phyloP scores from a whole-genome alignment of 257 asterid genomes.

The Solanum medicagineum region DNA sequence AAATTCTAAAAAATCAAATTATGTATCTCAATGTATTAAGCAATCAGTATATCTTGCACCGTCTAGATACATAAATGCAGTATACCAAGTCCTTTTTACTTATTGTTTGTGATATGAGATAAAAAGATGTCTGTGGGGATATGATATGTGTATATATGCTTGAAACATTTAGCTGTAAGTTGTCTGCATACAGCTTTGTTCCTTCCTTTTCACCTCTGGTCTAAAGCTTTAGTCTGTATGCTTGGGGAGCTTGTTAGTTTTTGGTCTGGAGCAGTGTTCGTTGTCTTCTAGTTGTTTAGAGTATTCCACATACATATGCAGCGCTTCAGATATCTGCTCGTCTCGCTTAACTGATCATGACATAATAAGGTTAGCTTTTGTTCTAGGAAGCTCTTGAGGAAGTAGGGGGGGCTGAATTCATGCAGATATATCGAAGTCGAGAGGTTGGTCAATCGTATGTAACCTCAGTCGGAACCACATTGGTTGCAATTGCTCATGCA shows the following conservation, averaged over 20 bases:
- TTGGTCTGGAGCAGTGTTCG: neutral
- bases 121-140: neutral
- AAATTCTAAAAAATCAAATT: neutral
- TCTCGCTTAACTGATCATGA: neutral
- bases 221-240: neutral
- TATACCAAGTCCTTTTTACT: neutral
- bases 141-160: neutral
- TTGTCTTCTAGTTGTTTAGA: neutral
- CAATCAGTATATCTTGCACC: neutral
- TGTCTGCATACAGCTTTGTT: neutral
- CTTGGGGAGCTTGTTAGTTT: neutral
- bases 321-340: neutral
- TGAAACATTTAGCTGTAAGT: neutral
- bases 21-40: neutral
- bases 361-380: constrained; percentile 8
- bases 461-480: constrained; percentile 81
- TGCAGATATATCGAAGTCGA: constrained; percentile 84
- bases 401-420: constrained; percentile 38
- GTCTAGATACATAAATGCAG: neutral
- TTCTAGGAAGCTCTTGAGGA: constrained; percentile 39
- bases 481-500: constrained; percentile 67
- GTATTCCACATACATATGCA: neutral
- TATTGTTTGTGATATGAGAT: neutral
- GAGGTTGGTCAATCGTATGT: constrained; percentile 92
- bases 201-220: neutral